Evolutionary conservation across 1,284 basidiomycete species (phyloP).

Genomic region (Apiotrichum akiyoshidainum): DNA sequence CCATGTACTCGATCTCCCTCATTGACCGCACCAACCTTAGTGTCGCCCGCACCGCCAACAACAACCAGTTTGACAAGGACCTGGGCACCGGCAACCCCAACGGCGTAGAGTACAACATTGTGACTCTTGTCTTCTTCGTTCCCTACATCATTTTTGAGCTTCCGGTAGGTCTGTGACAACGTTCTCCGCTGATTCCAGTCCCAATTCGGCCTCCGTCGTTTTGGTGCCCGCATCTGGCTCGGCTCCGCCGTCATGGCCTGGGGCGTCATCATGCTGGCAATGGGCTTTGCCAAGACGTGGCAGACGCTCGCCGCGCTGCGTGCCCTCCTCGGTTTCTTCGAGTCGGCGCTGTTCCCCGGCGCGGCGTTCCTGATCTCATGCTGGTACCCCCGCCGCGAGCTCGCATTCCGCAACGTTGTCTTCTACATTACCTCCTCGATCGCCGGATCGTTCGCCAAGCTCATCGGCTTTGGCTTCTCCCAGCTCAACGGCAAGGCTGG

Average conservation of each 20-base stretch:
- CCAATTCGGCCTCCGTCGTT: constrained; percentile 25
- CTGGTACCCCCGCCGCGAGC: constrained; percentile 39
- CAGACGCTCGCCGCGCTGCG: constrained; percentile 19
- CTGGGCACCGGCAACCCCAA: constrained; percentile 25
- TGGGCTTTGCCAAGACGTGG: constrained; percentile 31
- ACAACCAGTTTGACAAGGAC: constrained; percentile 10
- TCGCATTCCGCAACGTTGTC: constrained; percentile 36
- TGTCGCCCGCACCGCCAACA: constrained; percentile 21
- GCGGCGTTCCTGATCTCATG: constrained; percentile 37
- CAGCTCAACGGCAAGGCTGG: constrained; percentile 35
- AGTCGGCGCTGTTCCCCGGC: constrained; percentile 39
- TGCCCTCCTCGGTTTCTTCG: constrained; percentile 29
- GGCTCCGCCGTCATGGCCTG: constrained; percentile 25
- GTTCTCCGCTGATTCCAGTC: background rate
- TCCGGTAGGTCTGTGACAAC: constrained; percentile 1
- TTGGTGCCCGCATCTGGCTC: constrained; percentile 17
- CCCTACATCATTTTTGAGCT: constrained; percentile 43
- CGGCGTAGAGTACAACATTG: constrained; percentile 34
- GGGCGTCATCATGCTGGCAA: constrained; percentile 33
- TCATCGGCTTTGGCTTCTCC: constrained; percentile 41
- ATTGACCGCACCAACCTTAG: constrained; percentile 26
- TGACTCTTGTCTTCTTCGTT: constrained; percentile 42
- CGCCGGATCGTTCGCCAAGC: constrained; percentile 35
- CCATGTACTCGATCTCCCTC: constrained; percentile 21
- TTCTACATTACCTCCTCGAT: constrained; percentile 50